These are phyloP conservation scores for Nepenthes gracilis DNA, from an alignment of 148 eudicot species.

Conservation along the genomic window DNA sequence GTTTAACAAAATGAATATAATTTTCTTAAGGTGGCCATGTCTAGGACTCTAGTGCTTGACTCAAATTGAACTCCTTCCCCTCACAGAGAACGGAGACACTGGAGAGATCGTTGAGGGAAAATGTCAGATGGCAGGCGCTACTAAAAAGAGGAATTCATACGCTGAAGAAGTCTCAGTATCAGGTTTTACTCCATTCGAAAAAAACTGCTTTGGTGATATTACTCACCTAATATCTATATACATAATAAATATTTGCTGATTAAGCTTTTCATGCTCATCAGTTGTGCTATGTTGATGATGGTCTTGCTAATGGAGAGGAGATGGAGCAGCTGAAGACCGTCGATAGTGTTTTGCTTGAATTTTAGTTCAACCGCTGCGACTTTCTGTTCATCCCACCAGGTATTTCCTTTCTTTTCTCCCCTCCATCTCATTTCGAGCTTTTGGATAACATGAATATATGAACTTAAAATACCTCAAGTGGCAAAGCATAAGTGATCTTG, in stretches of 20 bases:
- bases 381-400: neutral
- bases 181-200: conserved; percentile 30
- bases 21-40: neutral
- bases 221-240: neutral
- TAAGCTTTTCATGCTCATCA: conserved; percentile 13
- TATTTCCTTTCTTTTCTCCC: neutral
- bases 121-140: conserved; percentile 70
- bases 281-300: conserved; percentile 87
- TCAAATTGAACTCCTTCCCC: neutral
- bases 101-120: conserved; percentile 52
- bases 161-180: conserved; percentile 75
- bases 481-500: too few relatives aligned
- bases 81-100: conserved; percentile 56
- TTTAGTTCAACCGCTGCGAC: conserved; percentile 12
- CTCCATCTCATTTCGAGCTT: neutral
- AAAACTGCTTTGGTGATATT: too few relatives aligned
- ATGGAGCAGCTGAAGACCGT: conserved; percentile 67
- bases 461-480: too few relatives aligned
- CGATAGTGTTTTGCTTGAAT: conserved; percentile 28
- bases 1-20: neutral
- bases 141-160: conserved; percentile 92
- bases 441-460: too few relatives aligned
- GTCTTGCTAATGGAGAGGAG: conserved; percentile 57
- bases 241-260: conserved; percentile 7
- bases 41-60: neutral